phyloP scores from a whole-genome alignment of 1,284 basidiomycete genomes.

The Cryptococcus sp. region DNA sequence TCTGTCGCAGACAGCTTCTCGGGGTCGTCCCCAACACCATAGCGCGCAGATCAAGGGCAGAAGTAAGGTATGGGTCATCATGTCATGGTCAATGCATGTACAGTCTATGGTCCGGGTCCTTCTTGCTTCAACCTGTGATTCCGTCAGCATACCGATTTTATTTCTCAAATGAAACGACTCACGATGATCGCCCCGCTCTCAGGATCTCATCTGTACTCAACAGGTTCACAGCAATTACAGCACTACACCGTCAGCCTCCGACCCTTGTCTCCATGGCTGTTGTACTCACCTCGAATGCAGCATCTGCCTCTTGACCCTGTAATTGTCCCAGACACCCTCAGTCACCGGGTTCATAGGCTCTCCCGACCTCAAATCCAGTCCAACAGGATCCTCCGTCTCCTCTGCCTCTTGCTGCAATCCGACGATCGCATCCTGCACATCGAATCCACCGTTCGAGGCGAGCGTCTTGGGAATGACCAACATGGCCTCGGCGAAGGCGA shows the following conservation, averaged over 20 bases:
- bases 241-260: conserved; percentile 52
- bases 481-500: conserved; percentile 93
- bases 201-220: conserved; percentile 94
- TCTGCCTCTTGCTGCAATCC: conserved; percentile 84
- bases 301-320: conserved; percentile 97
- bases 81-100: background rate
- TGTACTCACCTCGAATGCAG: conserved; percentile 78
- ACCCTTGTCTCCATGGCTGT: background rate
- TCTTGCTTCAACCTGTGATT: conserved; percentile 18
- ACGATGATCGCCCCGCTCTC: conserved; percentile 82
- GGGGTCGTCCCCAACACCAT: too few species aligned
- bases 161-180: conserved; percentile 12
- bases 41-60: too few species aligned
- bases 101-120: conserved; percentile 15
- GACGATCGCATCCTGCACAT: conserved; percentile 93
- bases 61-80: too few species aligned
- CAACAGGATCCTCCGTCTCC: conserved; percentile 86
- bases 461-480: conserved; percentile 95
- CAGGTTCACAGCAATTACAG: conserved; percentile 95
- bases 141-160: background rate
- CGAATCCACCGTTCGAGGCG: conserved; percentile 92
- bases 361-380: conserved; percentile 86
- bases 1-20: too few species aligned
- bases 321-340: conserved; percentile 98
- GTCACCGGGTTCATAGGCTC: conserved; percentile 95